Conservation (phyloP, 208 protist species). For the Ichthyophonus hoferi region DNA sequence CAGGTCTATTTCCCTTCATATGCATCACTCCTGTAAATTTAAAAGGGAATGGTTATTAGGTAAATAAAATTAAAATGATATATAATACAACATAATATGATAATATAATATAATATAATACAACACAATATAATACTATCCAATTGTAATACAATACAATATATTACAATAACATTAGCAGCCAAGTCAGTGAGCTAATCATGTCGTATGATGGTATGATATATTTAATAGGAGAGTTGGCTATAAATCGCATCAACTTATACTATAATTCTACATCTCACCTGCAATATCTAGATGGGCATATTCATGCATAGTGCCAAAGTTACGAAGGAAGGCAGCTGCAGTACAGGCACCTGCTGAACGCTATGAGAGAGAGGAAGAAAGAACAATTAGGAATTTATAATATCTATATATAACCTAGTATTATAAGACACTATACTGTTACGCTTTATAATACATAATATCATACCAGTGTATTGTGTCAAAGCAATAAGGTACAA, state of each 20-base stretch:
- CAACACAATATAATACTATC: background rate
- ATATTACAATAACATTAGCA: no score
- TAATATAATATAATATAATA: background rate
- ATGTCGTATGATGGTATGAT: no score
- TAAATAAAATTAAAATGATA: no score
- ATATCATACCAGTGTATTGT: no score
- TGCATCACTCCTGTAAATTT: background rate
- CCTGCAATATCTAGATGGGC: slow-evolving; percentile 66
- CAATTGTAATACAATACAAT: background rate
- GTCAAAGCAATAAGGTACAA: no score
- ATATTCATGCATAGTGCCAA: slow-evolving; percentile 42
- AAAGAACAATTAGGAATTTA: background rate
- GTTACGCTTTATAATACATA: no score
- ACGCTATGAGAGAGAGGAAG: background rate
- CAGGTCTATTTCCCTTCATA: background rate
- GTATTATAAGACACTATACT: no score
- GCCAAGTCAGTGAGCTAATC: no score
- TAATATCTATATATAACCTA: no score
- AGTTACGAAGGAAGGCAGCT: slow-evolving; percentile 56
- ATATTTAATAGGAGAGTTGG: no score
- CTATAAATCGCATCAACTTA: no score
- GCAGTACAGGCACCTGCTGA: slow-evolving; percentile 54
- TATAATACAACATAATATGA: background rate
- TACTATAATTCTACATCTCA: slow-evolving; percentile 42
- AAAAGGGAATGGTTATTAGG: no score